Conservation (phyloP, 139 green algal genomes). For the Trebouxia sp. region DNA sequence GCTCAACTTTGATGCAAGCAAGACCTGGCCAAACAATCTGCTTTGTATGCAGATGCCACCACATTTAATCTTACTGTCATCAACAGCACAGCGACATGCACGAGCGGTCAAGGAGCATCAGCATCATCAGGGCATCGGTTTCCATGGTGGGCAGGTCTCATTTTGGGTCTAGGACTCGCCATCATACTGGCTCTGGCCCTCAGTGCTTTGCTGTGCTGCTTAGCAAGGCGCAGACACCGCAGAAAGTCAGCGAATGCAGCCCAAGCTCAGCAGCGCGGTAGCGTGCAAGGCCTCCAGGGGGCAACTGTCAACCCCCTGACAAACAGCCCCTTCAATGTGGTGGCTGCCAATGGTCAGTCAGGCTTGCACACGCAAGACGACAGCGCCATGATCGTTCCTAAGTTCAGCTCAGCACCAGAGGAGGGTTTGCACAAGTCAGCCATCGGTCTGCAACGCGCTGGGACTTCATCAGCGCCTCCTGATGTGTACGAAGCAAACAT, state of each 20-base stretch:
- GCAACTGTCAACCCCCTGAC: neutral
- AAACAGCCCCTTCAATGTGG: neutral
- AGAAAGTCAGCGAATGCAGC: neutral
- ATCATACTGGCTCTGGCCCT: neutral
- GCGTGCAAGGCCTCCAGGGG: neutral
- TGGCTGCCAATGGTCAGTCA: neutral
- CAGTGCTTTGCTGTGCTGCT: neutral
- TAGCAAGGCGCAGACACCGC: neutral
- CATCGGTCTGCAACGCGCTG: neutral
- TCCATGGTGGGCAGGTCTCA: conserved; percentile 28
- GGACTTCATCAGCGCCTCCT: neutral
- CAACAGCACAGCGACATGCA: neutral
- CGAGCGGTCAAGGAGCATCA: neutral
- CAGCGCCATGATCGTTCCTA: conserved; percentile 15
- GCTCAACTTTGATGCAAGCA: neutral
- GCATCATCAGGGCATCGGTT: neutral
- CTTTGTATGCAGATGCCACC: neutral
- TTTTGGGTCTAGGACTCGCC: neutral
- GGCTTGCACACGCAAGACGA: neutral
- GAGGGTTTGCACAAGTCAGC: neutral
- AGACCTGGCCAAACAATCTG: neutral
- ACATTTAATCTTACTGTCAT: conserved; percentile 18
- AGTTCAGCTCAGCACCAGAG: conserved; percentile 7
- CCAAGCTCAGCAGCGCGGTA: neutral
- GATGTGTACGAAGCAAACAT: conserved; percentile 14